Conservation (phyloP, 2,329 filamentous ascomycete species). For the Verruconis gallopava region DNA sequence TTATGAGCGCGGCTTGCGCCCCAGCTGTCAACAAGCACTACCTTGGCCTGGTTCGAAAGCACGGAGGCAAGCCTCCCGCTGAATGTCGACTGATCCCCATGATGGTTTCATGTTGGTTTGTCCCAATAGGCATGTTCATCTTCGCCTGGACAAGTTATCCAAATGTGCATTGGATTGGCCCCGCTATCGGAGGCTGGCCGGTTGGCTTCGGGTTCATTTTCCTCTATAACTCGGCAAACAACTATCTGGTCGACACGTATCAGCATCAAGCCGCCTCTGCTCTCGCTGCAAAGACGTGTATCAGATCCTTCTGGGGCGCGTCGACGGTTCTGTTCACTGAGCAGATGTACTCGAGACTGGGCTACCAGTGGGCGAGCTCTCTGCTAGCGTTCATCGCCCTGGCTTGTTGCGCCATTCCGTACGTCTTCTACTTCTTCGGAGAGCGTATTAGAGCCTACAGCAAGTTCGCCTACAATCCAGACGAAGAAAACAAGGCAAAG, state of each 20-base stretch:
- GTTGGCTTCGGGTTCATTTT: constrained; percentile 76
- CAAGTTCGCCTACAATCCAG: constrained; percentile 56
- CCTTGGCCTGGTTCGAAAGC: constrained; percentile 45
- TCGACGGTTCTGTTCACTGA: constrained; percentile 64
- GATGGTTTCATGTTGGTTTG: constrained; percentile 41
- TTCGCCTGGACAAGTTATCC: constrained; percentile 59
- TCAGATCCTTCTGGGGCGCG: constrained; percentile 71
- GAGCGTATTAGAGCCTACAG: constrained; percentile 54
- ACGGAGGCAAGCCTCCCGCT: constrained; percentile 61
- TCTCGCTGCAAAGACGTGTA: constrained; percentile 68
- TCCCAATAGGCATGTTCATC: constrained; percentile 53
- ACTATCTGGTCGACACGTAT: constrained; percentile 43
- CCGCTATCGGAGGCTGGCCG: constrained; percentile 49
- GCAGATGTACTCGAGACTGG: constrained; percentile 62
- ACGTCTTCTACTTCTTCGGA: constrained; percentile 67
- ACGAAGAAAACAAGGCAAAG: constrained; percentile 30
- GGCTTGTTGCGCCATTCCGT: constrained; percentile 72
- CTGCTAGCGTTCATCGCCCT: constrained; percentile 62
- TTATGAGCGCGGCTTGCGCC: constrained; percentile 52
- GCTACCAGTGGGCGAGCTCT: constrained; percentile 62
- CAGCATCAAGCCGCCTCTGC: constrained; percentile 68
- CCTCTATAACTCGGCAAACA: constrained; percentile 60
- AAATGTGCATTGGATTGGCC: constrained; percentile 55
- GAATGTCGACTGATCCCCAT: constrained; percentile 72
- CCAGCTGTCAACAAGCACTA: constrained; percentile 75